Base-by-base conservation (phyloP, 2,329 filamentous ascomycete species). In the Xylariaceae sp. region DNA sequence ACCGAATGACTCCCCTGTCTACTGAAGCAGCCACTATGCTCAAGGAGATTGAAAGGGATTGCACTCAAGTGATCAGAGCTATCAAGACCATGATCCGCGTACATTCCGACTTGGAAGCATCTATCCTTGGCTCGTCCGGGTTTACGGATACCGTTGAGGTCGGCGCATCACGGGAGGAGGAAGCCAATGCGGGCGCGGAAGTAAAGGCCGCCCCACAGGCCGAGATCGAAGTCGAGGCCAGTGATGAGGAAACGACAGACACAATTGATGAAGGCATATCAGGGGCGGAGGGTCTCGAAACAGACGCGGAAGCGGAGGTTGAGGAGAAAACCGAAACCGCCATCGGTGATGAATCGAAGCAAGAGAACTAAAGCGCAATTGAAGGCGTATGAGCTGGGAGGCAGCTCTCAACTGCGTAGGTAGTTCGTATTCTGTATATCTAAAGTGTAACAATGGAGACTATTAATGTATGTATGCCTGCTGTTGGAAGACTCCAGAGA, bases 1-100 rank as follows among this genome's bases (percentile, higher is more conserved):
- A 80, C 58, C 74, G 75, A 64, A 71, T 77, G 67, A 74, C 76
- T 15, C 74, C 76, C 0, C 84, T 80, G 80, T 82, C 80, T 2
- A 66, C 64, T 2, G 74, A 77, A 2, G 74, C 79, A 6, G 75
- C 76, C n/a, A 70, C 68, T 11, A 71, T 75, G 62, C 67, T 78
- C 13, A 62, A 65, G 2, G 68, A 72, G 42, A 73, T 83, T 37
- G 71, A 76, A 45, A 66, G 66, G 8, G 69, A 71, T 4, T 80
- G 75, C 55, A 75, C 57, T 17, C 63, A 68, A 54, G 65, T 62
- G 11, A 53, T 69, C 30, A 64, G 69, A 17, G 70, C 71, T 23
- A 69, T 73, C 58, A 70, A 67, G 57, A 68, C 68, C n/a, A 71
- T 73, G 70, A 55, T 62, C 17, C 65, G 68, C 23, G 64, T 68